Evolutionary conservation across 768 basidiomycete genomes (phyloP), one percentile per base, ranked within the genome.

Genomic region (Filobasidium floriforme): DNA sequence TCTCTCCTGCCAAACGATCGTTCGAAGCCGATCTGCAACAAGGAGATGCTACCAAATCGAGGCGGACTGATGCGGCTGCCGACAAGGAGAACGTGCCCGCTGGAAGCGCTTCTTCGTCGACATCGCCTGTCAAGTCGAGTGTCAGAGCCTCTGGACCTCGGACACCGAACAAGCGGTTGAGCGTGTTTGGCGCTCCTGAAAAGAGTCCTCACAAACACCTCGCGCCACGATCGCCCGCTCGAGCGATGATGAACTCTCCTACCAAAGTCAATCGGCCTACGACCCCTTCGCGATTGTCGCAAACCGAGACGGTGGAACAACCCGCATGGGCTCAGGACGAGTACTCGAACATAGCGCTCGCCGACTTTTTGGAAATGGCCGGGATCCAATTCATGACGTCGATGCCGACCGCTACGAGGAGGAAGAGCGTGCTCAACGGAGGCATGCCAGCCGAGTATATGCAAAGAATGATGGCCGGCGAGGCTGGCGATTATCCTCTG

Each of bases 331-430:
- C 61, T 24, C 54, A 67, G 57, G 28, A 68, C 15, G 59, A 65
- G 41, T 66, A 52, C 12, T 70, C 71, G 14, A 68, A 62, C 52
- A 75, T 80, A 51, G 66, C 76, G 3, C 66, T 80, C 7, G 66
- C 65, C 19, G 66, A 70, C 14, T 80, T 80, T 73, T 67, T 80
- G 44, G 77, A 78, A 51, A 79, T 80, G 77, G 72, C 77, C 1
- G 76, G 75, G 11, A 73, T 80, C 2, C 70, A 73, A 24, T 80
- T 79, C 65, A 76, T 76, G 70, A 77, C 77, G 63, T 71, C 65
- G 24, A 70, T 78, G 54, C 73, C 70, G 15, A 72, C 70, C 11
- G 66, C 71, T 15, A 68, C 69, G n/a, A 71, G 73, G 61, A 68
- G 76, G 46, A 72, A 77, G 32, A 76, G 74, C 61, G 73, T 73